Evolutionary conservation across 257 asterid species (phyloP), one percentile per base, ranked within the genome.

Genomic region (Lavandula angustifolia): DNA sequence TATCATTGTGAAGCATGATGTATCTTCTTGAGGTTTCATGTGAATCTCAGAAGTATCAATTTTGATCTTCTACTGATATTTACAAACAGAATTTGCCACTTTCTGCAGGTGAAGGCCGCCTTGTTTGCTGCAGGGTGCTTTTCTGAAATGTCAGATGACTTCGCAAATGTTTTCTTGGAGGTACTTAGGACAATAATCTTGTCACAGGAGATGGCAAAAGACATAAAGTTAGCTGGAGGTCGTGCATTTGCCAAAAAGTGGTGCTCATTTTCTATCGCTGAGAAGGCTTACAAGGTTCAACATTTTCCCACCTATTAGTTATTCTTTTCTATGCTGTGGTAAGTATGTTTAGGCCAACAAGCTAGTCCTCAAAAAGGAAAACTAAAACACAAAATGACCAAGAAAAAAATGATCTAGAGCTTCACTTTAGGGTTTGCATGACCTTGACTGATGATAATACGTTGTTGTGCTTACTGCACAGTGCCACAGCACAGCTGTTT

Each of bases 111-210:
- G 59, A 85, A 85, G 79, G 92, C 97, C 4, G 87, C 96, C 29
- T 80, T 89, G 59, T 92, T 89, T 79, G 88, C 95, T 16, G 91
- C 88, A 31, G 84, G 88, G 50, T 82, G 95, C 84, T 80, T 92
- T 16, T 81, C 84, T 63, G 92, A 82, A 62, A 49, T 80, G 66
- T 83, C 91, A 22, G 85, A 81, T 34, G 97, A 87, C 74, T 89
- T 92, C 76, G 90, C 90, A 12, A 66, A 52, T 85, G 81, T 87
- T 74, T 75, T 85, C 76, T 76, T 89, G 84, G 96, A 87, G 83
- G 80, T 89, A 34, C 84, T 92, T 62, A 71, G 58, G 52, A 78
- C 76, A 50, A 61, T 70, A 60, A 67, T 85, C 75, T 60, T 38
- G 67, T 82, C 94, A 29, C 66, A 64, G 29, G 88, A 76, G 68